These are phyloP conservation scores for Kodamaea sp. DNA, from an alignment of 1,139 yeast species.

Conservation along the genomic window DNA sequence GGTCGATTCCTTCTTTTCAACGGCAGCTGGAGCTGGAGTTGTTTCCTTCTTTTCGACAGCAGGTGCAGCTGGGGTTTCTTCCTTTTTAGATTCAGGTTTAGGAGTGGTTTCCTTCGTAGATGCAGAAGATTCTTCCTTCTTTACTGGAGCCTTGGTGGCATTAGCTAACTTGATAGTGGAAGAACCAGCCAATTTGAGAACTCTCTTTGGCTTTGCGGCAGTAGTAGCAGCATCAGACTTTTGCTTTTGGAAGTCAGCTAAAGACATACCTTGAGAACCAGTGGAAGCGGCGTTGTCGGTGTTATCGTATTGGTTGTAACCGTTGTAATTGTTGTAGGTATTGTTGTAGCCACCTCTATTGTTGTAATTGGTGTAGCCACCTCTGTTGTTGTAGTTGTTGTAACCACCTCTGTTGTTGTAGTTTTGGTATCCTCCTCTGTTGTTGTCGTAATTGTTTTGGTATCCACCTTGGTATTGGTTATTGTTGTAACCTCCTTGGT, in stretches of 20 bases:
- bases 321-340: constrained; percentile 25
- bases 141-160: constrained; percentile 40
- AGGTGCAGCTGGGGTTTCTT: constrained; percentile 18
- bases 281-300: constrained; percentile 14
- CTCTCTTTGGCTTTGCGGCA: constrained; percentile 54
- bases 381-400: constrained; percentile 19
- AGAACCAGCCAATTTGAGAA: constrained; percentile 62
- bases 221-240: constrained; percentile 40
- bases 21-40: constrained; percentile 17
- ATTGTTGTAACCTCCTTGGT: constrained; percentile 16
- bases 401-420: constrained; percentile 26
- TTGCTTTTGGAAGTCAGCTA: constrained; percentile 83
- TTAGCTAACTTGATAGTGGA: constrained; percentile 68
- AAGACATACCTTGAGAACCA: constrained; percentile 64
- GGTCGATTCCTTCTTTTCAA: constrained; percentile 12
- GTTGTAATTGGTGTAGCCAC: constrained; percentile 30
- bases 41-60: constrained; percentile 11
- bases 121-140: constrained; percentile 19
- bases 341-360: constrained; percentile 16
- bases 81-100: constrained; percentile 17
- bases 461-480: constrained; percentile 13
- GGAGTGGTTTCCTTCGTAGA: constrained; percentile 17
- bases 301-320: constrained; percentile 23
- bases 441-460: constrained; percentile 14
- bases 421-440: constrained; percentile 22